Base-by-base conservation (phyloP, 768 basidiomycete species). In the Kwoniella dendrophila region DNA sequence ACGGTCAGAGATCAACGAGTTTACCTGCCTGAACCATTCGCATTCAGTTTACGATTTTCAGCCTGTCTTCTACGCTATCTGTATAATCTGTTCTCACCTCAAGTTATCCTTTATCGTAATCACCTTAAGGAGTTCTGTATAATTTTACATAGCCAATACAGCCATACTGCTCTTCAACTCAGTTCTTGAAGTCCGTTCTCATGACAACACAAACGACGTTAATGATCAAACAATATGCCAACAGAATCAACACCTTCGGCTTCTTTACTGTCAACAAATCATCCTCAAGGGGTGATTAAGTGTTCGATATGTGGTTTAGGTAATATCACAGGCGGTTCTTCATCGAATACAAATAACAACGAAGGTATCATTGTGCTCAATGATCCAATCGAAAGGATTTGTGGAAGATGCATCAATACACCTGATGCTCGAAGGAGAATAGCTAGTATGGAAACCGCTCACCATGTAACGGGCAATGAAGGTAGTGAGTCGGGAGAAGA, bases 291-390 rank as follows among this genome's bases (percentile, higher is more conserved):
- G 16, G 22, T 40, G 14, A 67, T 69, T 60, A 76, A 76, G 61
- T 76, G 74, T 48, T 62, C 70, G 0, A 49, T 71, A 12, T 76
- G 74, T 54, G 74, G 74, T n/a, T 33, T 54, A 1, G 68, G 63
- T 22, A 56, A 56, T 33, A 36, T 63, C 36, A 36, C 49, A 4
- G 47, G 56, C 12, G 38, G 53, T 4, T 52, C 62, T 24, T 44
- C 44, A 27, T 47, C n/a, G 24, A 40, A 38, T 36, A 38, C 44
- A 14, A 11, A 11, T 24, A 10, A 55, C 20, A 56, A 44, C 32
- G 62, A 64, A 26, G 63, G 56, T 12, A 45, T 64, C 10, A 61
- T 68, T 29, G 54, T 70, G 3, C 52, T 71, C 10, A 54, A 43
- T 30, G 72, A 70, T 29, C 61, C 68, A 43, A 62, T 70, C 48